Evolutionary conservation across 2,329 filamentous ascomycete genomes (phyloP).

Genomic region (Claviceps fusiformis): DNA sequence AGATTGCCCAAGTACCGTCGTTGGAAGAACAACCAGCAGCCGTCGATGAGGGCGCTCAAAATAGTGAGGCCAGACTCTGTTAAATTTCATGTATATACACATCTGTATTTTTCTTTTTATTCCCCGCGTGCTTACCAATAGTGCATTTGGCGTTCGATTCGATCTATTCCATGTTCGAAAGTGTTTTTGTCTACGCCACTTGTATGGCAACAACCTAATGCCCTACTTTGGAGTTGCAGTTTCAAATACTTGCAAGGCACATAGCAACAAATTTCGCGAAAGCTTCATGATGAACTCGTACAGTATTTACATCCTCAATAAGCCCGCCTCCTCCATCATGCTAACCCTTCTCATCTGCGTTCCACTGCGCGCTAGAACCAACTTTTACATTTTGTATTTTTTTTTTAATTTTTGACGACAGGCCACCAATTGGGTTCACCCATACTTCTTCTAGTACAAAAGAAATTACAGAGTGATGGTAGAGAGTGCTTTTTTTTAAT

Average conservation of each 20-base stretch:
- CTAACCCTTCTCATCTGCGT: conserved; percentile 5
- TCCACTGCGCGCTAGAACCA: conserved; percentile 16
- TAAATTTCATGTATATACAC: too few species aligned
- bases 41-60: neutral
- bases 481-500: conserved; percentile 20
- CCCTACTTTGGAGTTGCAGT: neutral
- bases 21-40: neutral
- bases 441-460: conserved; percentile 21
- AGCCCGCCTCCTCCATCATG: conserved; percentile 16
- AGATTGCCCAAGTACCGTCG: neutral
- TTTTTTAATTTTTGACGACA: conserved; percentile 11
- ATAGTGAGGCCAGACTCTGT: neutral
- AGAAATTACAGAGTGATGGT: conserved; percentile 16
- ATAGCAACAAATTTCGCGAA: neutral
- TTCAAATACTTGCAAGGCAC: neutral
- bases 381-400: conserved; percentile 18
- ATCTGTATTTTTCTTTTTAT: too few species aligned
- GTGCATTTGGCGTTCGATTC: too few species aligned
- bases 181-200: neutral
- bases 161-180: neutral
- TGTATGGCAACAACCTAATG: neutral
- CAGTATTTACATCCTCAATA: conserved; percentile 28
- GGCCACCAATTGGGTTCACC: conserved; percentile 14
- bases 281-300: conserved; percentile 15
- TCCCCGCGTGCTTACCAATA: too few species aligned